Base-by-base conservation (phyloP, 2,329 filamentous ascomycete genomes). In the Trichoderma atrobrunneum region DNA sequence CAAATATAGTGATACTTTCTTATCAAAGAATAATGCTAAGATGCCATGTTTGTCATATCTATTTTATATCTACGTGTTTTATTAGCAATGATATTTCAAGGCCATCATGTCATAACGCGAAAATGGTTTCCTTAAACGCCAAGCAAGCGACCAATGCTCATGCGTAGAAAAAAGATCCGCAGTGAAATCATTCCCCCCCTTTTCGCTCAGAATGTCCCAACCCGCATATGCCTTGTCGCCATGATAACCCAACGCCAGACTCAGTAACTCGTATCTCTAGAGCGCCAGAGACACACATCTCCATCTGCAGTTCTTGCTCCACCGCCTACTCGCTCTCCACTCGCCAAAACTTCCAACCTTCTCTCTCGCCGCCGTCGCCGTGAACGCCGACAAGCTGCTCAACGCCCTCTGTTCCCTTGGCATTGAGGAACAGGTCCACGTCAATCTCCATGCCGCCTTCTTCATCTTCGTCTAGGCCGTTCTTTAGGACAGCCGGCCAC, bases 391-490 rank as follows among this genome's bases (percentile, higher is more conserved):
- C 95, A 54, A 99, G 84, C 76, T 88, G 87, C 81, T 98, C 95
- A 24, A 99, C 92, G 0, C 93, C 96, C 70, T 95, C 92, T 48
- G 91, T 92, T 1, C 93, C 95, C 68, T 94, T 89, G 0, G 94
- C 96, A 71, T 91, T 93, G 70, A 98, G 86, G 80, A 99, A 90
- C 72, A 86, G 86, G 72, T 98, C 94, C 77, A 95, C 87, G 77
- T 97, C 93, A 78, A 99, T 98, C 82, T 98, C 95, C 84, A 96
- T 93, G 28, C 94, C 94, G 39, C 93, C 93, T 74, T 93, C 89
- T 0, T 89, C 86, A 75, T 94, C 92, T 77, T 93, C 91, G 48
- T 92, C 90, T n/a, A 88, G 89, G 7, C 92, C 93, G 73, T 97
- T 97, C 80, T 93, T 93, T 30, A 98, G 85, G 0, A 98, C 92